These are phyloP conservation scores for Gentiana macrophylla DNA, from an alignment of 257 asterid genomes.

Conservation along the genomic window DNA sequence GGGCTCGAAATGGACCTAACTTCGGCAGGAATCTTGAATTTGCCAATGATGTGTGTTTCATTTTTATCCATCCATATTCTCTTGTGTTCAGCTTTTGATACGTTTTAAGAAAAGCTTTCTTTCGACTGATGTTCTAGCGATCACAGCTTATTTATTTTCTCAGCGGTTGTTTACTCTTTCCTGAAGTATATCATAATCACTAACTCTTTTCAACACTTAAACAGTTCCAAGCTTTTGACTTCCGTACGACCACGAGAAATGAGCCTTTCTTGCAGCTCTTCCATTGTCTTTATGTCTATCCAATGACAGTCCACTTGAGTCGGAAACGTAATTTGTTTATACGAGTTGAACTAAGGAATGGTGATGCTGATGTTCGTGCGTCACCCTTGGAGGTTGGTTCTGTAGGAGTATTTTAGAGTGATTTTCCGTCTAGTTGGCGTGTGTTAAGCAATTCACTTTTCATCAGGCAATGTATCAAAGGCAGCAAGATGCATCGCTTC, in stretches of 20 bases:
- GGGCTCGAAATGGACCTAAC: slow-evolving; percentile 60
- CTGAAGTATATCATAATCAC: slow-evolving; percentile 9
- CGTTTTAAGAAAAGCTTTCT: neutral
- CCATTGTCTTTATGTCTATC: slow-evolving; percentile 95
- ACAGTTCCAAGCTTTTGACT: slow-evolving; percentile 98
- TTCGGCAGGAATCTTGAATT: slow-evolving; percentile 36
- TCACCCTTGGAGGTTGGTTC: slow-evolving; percentile 76
- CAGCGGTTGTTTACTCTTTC: neutral
- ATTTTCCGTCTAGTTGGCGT: slow-evolving; percentile 21
- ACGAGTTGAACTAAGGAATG: slow-evolving; percentile 88
- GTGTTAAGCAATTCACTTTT: slow-evolving; percentile 13
- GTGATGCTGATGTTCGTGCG: slow-evolving; percentile 67
- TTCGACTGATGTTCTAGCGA: neutral
- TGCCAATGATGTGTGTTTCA: slow-evolving; percentile 55
- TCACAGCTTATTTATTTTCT: neutral
- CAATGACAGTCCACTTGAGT: slow-evolving; percentile 78
- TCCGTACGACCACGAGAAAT: slow-evolving; percentile 87
- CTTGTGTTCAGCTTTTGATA: neutral
- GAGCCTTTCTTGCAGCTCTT: slow-evolving; percentile 97
- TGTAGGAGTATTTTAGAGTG: slow-evolving; percentile 16
- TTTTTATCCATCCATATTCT: slow-evolving; percentile 2
- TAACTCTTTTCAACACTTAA: slow-evolving; percentile 12
- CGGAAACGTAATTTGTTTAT: slow-evolving; percentile 93
- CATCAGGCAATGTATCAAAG: slow-evolving; percentile 85
- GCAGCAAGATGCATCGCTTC: slow-evolving; percentile 65